Base-by-base conservation (phyloP, 169 alveolate genomes). In the Toxoplasma gondii region DNA sequence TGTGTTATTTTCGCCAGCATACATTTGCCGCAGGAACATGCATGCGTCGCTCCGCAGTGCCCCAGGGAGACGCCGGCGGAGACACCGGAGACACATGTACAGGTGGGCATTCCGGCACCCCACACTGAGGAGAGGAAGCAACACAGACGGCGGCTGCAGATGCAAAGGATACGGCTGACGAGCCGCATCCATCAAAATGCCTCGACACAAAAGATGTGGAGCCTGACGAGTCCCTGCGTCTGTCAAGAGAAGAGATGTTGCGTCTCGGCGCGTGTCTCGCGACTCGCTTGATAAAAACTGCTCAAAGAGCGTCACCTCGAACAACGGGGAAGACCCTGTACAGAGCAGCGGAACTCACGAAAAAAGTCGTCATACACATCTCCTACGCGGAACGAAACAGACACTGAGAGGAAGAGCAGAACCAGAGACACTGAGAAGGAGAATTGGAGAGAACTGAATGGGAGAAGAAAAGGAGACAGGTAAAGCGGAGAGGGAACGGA, bases 221-320 rank as follows among this genome's bases (percentile, higher is more conserved):
- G 92, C 58, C 92, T 49, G 92, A 9, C 43, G 53, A 16, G 81
- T 49, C 36, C 92, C 92, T 0, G 49, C 49, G 45, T 86, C 92
- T 4, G 49, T 53, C 53, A 86, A 49, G 19, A 53, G 31, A 22
- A 82, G 81, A 49, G 81, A 31, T 29, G 34, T 10, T 5, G 92
- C 43, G 80, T 86, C 92, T 0, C 92, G 80, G 44, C 36, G 92
- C n/a, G n/a, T 24, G 44, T 49, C 80, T 2, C 92, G 92, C 29
- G 31, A 86, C 92, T 86, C 92, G 80, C 81, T 86, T 22, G 54
- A n/a, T 24, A 86, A 34, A 31, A 86, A 86, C 92, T 86, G 92
- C 49, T 86, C 92, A 34, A 29, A 49, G 58, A 38, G 92, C 29
- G 81, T 86, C n/a, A 53, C 80, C n/a, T 44, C 92, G 27, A 34